Percentiles rank a stretch among this genome's conserved stretches.
These are phyloP conservation scores for Przewalskia tangutica DNA, from an alignment of 257 asterid genomes.

Conservation along the genomic window DNA sequence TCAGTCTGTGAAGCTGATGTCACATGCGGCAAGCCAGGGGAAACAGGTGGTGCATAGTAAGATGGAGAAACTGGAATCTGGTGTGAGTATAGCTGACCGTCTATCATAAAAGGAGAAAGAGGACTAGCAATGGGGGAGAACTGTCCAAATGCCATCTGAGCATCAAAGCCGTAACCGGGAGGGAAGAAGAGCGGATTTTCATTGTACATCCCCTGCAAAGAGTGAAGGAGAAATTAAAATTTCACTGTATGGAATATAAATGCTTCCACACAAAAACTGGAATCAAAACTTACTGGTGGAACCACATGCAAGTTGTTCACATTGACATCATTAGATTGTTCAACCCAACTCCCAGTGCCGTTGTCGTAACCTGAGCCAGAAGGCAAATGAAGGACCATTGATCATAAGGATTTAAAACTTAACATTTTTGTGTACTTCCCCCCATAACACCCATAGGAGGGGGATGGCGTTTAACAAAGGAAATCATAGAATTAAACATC, in stretches of 20 bases:
- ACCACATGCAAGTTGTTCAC: constrained; percentile 77
- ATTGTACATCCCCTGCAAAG: constrained; percentile 77
- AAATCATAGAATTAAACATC: not conserved
- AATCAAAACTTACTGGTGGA: constrained; percentile 60
- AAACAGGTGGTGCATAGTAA: constrained; percentile 66
- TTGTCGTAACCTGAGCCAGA: constrained; percentile 64
- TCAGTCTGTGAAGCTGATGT: constrained; percentile 75
- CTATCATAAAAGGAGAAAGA: constrained; percentile 79
- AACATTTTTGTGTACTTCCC: not conserved
- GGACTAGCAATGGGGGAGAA: constrained; percentile 85
- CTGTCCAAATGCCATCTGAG: constrained; percentile 94
- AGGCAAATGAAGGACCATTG: constrained; percentile 13
- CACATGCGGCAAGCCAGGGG: constrained; percentile 81
- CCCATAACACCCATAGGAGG: not conserved
- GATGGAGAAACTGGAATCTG: constrained; percentile 69
- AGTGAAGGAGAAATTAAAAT: constrained; percentile 16
- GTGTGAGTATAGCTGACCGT: constrained; percentile 88
- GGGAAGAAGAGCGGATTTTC: constrained; percentile 66
- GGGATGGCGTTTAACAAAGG: not conserved
- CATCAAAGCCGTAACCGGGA: constrained; percentile 79
- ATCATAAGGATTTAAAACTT: not conserved
- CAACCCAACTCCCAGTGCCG: constrained; percentile 68
- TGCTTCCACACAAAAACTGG: not conserved
- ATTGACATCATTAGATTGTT: constrained; percentile 63
- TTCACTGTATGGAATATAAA: constrained; percentile 9